These are phyloP conservation scores for Lasiodiplodia gonubiensis DNA, from an alignment of 2,329 filamentous ascomycete species.

Conservation along the genomic window DNA sequence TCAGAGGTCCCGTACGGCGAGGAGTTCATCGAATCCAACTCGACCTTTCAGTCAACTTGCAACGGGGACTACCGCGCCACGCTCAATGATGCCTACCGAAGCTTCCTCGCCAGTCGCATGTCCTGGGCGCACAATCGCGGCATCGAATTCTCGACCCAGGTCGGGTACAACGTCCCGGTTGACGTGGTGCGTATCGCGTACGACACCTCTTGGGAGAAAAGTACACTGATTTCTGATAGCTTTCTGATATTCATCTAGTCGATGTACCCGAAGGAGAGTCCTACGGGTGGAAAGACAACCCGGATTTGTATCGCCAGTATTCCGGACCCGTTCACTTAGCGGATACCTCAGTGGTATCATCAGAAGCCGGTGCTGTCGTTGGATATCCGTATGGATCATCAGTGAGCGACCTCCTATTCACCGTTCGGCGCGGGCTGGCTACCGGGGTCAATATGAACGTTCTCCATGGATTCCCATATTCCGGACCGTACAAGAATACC, in stretches of 20 bases:
- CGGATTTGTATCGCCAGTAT: constrained; percentile 44
- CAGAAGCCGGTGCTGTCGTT: constrained; percentile 40
- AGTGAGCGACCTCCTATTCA: constrained; percentile 40
- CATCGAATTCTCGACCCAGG: constrained; percentile 39
- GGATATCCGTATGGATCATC: constrained; percentile 37
- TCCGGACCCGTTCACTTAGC: constrained; percentile 41
- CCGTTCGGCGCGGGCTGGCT: constrained; percentile 47
- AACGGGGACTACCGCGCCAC: constrained; percentile 40
- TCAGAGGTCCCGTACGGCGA: constrained; percentile 29
- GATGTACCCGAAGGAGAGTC: constrained; percentile 45
- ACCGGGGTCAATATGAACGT: constrained; percentile 53
- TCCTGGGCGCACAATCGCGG: constrained; percentile 38
- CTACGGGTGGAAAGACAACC: constrained; percentile 39
- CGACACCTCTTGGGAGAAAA: too few species aligned
- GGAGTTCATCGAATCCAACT: constrained; percentile 27
- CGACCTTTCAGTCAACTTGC: constrained; percentile 31
- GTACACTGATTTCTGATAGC: constrained; percentile 16
- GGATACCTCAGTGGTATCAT: constrained; percentile 40
- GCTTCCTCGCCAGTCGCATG: constrained; percentile 37
- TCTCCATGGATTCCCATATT: constrained; percentile 52
- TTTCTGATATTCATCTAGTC: constrained; percentile 37
- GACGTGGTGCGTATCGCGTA: constrained; percentile 41
- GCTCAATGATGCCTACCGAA: constrained; percentile 39
- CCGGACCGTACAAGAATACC: constrained; percentile 51
- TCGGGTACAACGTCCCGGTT: constrained; percentile 44